Evolutionary conservation across 1,284 basidiomycete genomes (phyloP).

Genomic region (Exsudoporus floridanus): DNA sequence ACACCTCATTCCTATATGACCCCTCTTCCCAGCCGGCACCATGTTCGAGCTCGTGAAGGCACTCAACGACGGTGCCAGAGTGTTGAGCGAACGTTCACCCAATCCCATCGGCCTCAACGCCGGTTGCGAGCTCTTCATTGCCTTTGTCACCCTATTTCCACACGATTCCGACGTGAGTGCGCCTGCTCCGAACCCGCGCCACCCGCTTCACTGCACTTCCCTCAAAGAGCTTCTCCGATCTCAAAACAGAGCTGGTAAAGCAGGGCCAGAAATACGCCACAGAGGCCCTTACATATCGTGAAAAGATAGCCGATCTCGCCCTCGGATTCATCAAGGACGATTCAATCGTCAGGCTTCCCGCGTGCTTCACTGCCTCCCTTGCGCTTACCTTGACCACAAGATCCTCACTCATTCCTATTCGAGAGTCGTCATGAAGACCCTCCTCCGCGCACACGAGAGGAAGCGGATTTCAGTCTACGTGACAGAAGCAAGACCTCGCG

Average conservation of each 20-base stretch:
- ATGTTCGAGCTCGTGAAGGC: constrained; percentile 89
- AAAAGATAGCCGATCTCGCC: constrained; percentile 88
- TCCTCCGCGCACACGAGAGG: constrained; percentile 84
- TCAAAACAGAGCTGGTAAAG: constrained; percentile 78
- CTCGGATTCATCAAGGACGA: constrained; percentile 94
- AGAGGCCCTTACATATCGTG: constrained; percentile 83
- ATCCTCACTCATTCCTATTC: constrained; percentile 97
- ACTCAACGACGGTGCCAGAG: constrained; percentile 72
- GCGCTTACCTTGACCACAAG: constrained; percentile 43
- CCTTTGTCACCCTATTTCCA: constrained; percentile 83
- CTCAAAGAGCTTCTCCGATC: constrained; percentile 70
- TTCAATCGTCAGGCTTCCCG: constrained; percentile 64
- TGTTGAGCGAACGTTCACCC: constrained; percentile 60
- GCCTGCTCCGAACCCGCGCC: constrained; percentile 10
- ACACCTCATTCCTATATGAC: constrained; percentile 18
- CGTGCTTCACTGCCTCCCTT: constrained; percentile 13
- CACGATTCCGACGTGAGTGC: constrained; percentile 73
- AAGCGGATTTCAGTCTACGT: constrained; percentile 98
- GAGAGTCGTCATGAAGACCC: constrained; percentile 91
- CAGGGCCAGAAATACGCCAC: constrained; percentile 77
- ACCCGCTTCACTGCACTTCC: constrained; percentile 12
- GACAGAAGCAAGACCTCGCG: constrained; percentile 89
- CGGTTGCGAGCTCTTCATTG: constrained; percentile 88
- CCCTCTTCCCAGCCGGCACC: constrained; percentile 60
- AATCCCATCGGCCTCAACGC: constrained; percentile 87